Evolutionary conservation across 1,139 yeast species (phyloP), one percentile per base, ranked within the genome.

Genomic region (Debaryomyces fabryi): DNA sequence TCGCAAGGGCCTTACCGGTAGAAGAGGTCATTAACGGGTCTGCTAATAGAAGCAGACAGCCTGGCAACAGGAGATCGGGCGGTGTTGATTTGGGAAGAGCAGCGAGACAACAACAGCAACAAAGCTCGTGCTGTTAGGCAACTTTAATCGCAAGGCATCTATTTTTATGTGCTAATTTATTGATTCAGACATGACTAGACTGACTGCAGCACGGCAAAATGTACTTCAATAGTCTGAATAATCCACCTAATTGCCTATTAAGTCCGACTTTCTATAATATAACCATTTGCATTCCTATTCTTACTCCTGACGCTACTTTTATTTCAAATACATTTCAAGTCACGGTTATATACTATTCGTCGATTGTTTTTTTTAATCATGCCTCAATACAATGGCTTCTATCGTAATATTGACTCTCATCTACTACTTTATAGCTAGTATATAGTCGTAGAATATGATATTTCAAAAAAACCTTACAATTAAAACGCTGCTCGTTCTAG

Each of bases 1-100:
- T 76, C 25, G 80, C 78, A 21, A 59, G 69, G 40, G 76, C 76
- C 2, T 72, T 76, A 52, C 80, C 80, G 0, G 69, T 74, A 20
- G 79, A 76, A 44, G 77, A 74, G 43, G 70, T 60, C 1, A 64
- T 67, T 21, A 63, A 56, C 47, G 64, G 65, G 18, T 60, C 62
- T 12, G 54, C 56, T 15, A 60, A 53, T 40, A 64, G 72, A 56
- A 55, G 62, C 20, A 65, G 68, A 56, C 66, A 63, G 18, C 60
- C 56, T 13, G 57, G 56, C 7, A 52, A 55, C 46, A 66, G 69
- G 52, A 58, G 65, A 47, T 48, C 64, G 6, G 58, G 60, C 3
- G 78, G 78, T 1, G 75, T 73, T 24, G 78, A 73, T 49, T 71
- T 73, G 61, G 67, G 67, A 20, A 65, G 75, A 57, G 58, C 62